A percentile compares a stretch with the other conserved stretches of the same genome.
Evolutionary conservation across 2,329 filamentous ascomycete species (phyloP).

Genomic region (Talaromyces sp.): DNA sequence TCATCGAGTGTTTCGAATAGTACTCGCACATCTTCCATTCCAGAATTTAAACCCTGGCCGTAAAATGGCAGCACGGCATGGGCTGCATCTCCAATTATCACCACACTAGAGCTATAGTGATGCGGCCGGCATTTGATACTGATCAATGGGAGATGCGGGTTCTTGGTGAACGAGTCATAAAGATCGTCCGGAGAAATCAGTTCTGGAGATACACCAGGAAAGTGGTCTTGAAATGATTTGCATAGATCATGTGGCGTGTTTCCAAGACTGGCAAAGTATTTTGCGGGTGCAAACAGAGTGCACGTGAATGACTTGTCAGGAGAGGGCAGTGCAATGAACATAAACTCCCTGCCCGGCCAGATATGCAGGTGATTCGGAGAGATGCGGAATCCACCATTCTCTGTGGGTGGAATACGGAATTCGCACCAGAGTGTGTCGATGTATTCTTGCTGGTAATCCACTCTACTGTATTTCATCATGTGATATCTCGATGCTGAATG

Average conservation of each 20-base stretch:
- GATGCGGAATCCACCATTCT: conserved; percentile 61
- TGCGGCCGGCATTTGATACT: conserved; percentile 90
- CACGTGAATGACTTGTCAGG: conserved; percentile 90
- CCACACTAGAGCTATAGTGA: conserved; percentile 69
- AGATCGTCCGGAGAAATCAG: conserved; percentile 60
- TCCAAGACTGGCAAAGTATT: conserved; percentile 64
- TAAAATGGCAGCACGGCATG: conserved; percentile 99
- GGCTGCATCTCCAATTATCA: conserved; percentile 88
- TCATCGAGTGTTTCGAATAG: conserved; percentile 78
- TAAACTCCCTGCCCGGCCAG: conserved; percentile 88
- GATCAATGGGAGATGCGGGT: conserved; percentile 88
- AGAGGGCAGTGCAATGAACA: conserved; percentile 97
- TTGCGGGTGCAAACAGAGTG: conserved; percentile 79
- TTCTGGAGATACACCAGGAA: conserved; percentile 71
- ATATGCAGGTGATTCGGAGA: conserved; percentile 94
- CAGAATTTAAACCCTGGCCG: conserved; percentile 95
- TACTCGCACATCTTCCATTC: conserved; percentile 86
- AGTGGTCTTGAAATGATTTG: conserved; percentile 77
- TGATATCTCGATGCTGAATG: conserved; percentile 89
- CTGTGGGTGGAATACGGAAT: conserved; percentile 66
- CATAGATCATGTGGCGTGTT: conserved; percentile 62
- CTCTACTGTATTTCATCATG: conserved; percentile 88
- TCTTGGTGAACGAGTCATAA: conserved; percentile 66
- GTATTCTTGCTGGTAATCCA: conserved; percentile 91
- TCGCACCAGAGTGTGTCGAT: conserved; percentile 98